Percentiles rank a stretch among this genome's conserved stretches.
Evolutionary conservation across 257 asterid species (phyloP).

Genomic region (Pogostemon cablin): DNA sequence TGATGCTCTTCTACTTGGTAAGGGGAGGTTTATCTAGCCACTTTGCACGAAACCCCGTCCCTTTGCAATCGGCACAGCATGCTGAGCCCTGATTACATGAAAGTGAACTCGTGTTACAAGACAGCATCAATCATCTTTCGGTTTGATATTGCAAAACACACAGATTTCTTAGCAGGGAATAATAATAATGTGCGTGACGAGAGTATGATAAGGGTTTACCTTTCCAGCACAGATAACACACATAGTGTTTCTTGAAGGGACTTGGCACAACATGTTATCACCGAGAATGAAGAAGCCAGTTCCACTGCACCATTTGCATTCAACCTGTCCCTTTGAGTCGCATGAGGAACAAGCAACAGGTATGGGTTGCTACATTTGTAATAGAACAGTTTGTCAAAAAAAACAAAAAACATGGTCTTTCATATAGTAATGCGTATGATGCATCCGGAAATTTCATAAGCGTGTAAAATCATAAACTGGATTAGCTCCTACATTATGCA

Average conservation of each 20-base stretch:
- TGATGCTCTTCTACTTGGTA: slow-evolving; percentile 43
- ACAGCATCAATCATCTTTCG: not conserved
- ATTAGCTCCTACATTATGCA: slow-evolving; percentile 1
- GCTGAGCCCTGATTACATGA: slow-evolving; percentile 61
- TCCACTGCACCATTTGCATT: slow-evolving; percentile 94
- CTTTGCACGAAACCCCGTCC: slow-evolving; percentile 93
- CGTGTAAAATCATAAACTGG: not conserved
- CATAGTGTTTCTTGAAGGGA: slow-evolving; percentile 81
- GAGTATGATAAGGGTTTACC: slow-evolving; percentile 40
- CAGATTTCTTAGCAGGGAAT: not conserved
- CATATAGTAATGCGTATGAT: not conserved
- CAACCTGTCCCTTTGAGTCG: slow-evolving; percentile 71
- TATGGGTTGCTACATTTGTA: slow-evolving; percentile 72
- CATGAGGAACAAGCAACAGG: slow-evolving; percentile 85
- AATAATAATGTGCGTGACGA: too few relatives aligned
- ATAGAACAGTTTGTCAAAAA: slow-evolving; percentile 27
- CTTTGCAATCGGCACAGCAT: slow-evolving; percentile 81
- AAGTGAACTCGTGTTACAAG: not conserved
- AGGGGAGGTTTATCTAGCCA: slow-evolving; percentile 81
- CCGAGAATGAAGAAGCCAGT: slow-evolving; percentile 95
- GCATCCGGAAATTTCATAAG: not conserved
- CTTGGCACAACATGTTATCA: slow-evolving; percentile 93
- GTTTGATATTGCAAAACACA: not conserved
- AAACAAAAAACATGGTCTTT: not conserved
- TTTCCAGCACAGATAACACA: slow-evolving; percentile 85